These are phyloP conservation scores for Violaceomyces palustris DNA, from an alignment of 1,284 basidiomycete genomes.

Conservation along the genomic window DNA sequence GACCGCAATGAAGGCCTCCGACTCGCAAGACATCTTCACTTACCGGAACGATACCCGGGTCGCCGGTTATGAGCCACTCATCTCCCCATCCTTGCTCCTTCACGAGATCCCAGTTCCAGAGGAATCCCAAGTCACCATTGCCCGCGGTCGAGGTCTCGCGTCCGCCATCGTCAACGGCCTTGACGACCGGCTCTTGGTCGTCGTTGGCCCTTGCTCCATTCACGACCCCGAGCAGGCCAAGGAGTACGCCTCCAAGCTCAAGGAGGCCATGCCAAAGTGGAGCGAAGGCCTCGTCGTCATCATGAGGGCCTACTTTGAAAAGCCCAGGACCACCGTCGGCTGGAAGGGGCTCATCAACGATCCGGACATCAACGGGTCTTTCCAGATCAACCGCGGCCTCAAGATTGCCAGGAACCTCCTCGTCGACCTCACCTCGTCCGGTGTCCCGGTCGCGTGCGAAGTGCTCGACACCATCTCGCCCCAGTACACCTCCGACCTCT, in stretches of 20 bases:
- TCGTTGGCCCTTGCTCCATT: conserved; percentile 84
- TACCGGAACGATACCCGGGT: conserved; percentile 48
- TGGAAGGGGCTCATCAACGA: conserved; percentile 68
- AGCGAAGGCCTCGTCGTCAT: conserved; percentile 76
- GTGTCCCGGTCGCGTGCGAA: conserved; percentile 89
- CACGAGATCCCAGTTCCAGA: conserved; percentile 47
- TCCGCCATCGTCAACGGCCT: conserved; percentile 44
- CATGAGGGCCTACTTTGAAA: conserved; percentile 88
- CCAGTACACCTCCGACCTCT: conserved; percentile 63
- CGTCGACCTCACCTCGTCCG: conserved; percentile 78
- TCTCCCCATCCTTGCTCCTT: conserved; percentile 43
- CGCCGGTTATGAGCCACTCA: conserved; percentile 49
- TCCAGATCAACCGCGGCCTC: conserved; percentile 89
- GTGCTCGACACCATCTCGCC: conserved; percentile 65
- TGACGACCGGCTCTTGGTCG: conserved; percentile 51
- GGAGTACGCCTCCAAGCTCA: conserved; percentile 68
- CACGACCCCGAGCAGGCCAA: conserved; percentile 82
- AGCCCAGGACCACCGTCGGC: conserved; percentile 70
- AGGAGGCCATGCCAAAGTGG: conserved; percentile 55
- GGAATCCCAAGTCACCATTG: conserved; percentile 38
- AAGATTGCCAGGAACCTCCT: conserved; percentile 75
- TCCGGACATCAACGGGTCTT: conserved; percentile 86
- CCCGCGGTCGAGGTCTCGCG: conserved; percentile 35
- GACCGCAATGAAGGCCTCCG: too few species aligned
- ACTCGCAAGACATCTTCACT: too few species aligned